Evolutionary conservation across 768 basidiomycete species (phyloP), one percentile per base, ranked within the genome.

Genomic region (Podaxis sp.): DNA sequence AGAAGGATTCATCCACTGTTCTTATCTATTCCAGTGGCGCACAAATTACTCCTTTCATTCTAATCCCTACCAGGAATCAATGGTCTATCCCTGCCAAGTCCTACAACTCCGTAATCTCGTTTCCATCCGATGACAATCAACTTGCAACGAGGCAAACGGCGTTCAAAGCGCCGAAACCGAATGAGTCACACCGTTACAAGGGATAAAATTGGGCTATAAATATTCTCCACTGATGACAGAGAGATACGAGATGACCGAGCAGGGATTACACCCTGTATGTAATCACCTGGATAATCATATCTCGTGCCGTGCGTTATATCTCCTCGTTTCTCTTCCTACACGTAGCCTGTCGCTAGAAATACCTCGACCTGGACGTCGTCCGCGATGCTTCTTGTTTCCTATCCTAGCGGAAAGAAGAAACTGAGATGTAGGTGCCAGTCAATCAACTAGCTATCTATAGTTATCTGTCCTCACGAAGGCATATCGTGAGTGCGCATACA

Each of bases 361-460:
- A 50, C 10, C 6, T 37, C 21, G 11, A 25, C 21, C 13, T 3
- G 6, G 11, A 27, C 13, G 13, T 10, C 23, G 10, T 25, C 7
- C n/a, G 47, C 47, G 47, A 48, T 5, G 47, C 42, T 57, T 57
- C 55, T 57, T 36, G 46, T 36, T 47, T 47, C 55, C 55, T 57
- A 57, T 57, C 55, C 55, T 35, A 47, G 55, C 55, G 55, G 55
- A 55, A 13, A 48, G 47, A 48, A 48, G 47, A 48, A 21, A 48
- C 47, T 1, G 10, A 10, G 23, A 21, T 16, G n/a, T 46, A 21
- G 23, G 11, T 23, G 23, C 47, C 18, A 9, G 13, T 23, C 23
- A 48, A 21, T n/a, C 47, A 18, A 21, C 38, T 13, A 48, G n/a
- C 47, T 48, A 48, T 48, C 47, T 48, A 23, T 48, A 48, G 47